Evolutionary conservation across 768 basidiomycete species (phyloP).

Genomic region (Omphalotus guepiniiformis): DNA sequence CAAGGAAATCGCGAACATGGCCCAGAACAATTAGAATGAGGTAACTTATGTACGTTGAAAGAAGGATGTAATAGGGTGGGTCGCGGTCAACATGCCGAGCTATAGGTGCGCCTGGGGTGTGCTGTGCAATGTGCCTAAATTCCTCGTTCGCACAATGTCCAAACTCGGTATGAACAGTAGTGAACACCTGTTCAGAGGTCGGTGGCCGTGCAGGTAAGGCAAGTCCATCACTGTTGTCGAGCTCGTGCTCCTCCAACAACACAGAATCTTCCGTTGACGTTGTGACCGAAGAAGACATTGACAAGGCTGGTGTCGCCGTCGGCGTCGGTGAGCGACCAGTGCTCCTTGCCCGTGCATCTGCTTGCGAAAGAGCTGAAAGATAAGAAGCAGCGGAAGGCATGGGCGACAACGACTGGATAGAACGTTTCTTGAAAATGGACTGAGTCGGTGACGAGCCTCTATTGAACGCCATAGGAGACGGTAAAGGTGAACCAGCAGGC

Average conservation of each 20-base stretch:
- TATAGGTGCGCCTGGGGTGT: slow-evolving; percentile 47
- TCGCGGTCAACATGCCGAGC: slow-evolving; percentile 65
- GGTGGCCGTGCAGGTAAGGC: slow-evolving; percentile 62
- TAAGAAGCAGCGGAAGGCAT: slow-evolving; percentile 55
- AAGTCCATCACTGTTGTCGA: slow-evolving; percentile 51
- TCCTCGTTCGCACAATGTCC: slow-evolving; percentile 82
- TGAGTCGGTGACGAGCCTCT: slow-evolving; percentile 43
- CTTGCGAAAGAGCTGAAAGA: slow-evolving; percentile 55
- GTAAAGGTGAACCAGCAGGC: slow-evolving; percentile 22
- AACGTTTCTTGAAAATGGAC: slow-evolving; percentile 61
- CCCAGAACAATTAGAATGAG: slow-evolving; percentile 89
- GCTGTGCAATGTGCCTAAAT: slow-evolving; percentile 65
- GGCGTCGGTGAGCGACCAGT: slow-evolving; percentile 45
- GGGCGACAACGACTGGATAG: slow-evolving; percentile 32
- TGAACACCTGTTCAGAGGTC: slow-evolving; percentile 75
- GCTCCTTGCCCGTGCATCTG: slow-evolving; percentile 63
- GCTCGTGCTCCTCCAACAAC: slow-evolving; percentile 51
- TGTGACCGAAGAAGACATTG: slow-evolving; percentile 70
- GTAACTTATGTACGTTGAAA: slow-evolving; percentile 92
- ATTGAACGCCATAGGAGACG: slow-evolving; percentile 64
- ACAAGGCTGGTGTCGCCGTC: slow-evolving; percentile 66
- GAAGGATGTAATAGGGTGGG: slow-evolving; percentile 88
- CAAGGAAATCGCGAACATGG: slow-evolving; percentile 92
- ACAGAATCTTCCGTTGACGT: slow-evolving; percentile 65
- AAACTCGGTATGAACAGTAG: slow-evolving; percentile 85